Percentiles rank a stretch among this genome's conserved stretches.
Evolutionary conservation across 1,284 basidiomycete genomes (phyloP).

Genomic region (Laetiporus sulphureus): DNA sequence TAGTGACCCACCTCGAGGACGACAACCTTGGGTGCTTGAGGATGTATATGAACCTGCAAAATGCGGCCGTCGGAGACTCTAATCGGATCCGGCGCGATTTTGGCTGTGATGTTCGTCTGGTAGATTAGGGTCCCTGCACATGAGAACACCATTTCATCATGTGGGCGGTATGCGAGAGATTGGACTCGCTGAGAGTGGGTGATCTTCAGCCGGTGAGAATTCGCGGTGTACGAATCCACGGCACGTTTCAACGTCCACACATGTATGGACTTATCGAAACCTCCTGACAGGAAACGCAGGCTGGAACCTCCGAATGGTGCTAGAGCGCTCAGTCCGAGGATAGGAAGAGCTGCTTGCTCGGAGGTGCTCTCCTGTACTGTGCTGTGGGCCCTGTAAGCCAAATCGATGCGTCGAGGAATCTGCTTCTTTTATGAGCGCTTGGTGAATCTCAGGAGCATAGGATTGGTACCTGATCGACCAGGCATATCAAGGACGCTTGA

Average conservation of each 20-base stretch:
- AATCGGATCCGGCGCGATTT: conserved; percentile 18
- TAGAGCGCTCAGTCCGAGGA: conserved; percentile 33
- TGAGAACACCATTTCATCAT: conserved; percentile 28
- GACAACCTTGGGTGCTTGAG: conserved; percentile 33
- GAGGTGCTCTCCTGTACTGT: conserved; percentile 19
- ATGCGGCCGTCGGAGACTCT: conserved; percentile 33
- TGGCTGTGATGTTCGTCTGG: conserved; percentile 27
- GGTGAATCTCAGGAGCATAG: conserved; percentile 1
- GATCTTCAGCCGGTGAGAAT: conserved; percentile 21
- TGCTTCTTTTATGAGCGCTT: conserved; percentile 1
- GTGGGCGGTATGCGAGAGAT: conserved; percentile 29
- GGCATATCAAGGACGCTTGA: conserved; percentile 36
- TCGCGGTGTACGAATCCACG: conserved; percentile 8
- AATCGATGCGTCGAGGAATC: conserved; percentile 21
- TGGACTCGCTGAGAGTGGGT: conserved; percentile 26
- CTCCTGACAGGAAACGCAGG: conserved; percentile 37
- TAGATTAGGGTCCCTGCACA: conserved; percentile 28
- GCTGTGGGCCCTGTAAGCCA: conserved; percentile 20
- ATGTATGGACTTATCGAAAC: conserved; percentile 35
- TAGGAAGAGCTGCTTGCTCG: conserved; percentile 17
- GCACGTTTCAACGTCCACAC: conserved; percentile 28
- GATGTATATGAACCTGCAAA: conserved; percentile 40
- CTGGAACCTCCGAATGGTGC: conserved; percentile 27
- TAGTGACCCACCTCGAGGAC: conserved; percentile 38
- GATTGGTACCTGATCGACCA: conserved; percentile 22